Base-by-base conservation (phyloP, 2,329 filamentous ascomycete genomes). In the Penicillium hesseltinei region DNA sequence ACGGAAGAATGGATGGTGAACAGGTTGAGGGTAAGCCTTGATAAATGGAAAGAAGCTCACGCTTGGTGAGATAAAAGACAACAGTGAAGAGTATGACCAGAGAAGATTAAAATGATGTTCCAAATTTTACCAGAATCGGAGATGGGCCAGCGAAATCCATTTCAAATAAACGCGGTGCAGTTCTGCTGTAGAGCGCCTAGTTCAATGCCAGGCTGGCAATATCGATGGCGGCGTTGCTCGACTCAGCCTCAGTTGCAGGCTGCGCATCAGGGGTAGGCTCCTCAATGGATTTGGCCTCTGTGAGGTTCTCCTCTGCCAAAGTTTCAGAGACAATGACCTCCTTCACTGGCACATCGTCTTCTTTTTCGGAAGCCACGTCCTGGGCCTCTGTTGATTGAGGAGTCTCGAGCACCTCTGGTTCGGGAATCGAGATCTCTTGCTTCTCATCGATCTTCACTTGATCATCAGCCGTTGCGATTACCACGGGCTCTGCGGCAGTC, bases 191-290 rank as follows among this genome's bases (percentile, higher is more conserved):
- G 29, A 42, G 17, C 17, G 7, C 29, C 56, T 60, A 71, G 55
- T 63, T 65, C 46, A 69, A 56, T 25, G 65, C 57, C 45, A 70
- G 54, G 35, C 59, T 66, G 47, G 59, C 62, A 51, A 69, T 63
- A 45, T 71, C 68, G 58, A 68, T 59, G n/a, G 66, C 68, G 48
- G 64, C 60, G 8, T 63, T 62, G 51, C 61, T 55, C 15, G 62
- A 46, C 45, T 65, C 63, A 25, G 45, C 27, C 42, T 64, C 60
- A 21, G 60, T 8, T 23, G 50, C 23, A 19, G 58, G 46, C 15
- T 59, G 40, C 31, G 56, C 53, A 29, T 47, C 52, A 44, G 57
- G 45, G 25, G 47, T 36, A 27, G 59, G 19, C 17, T 57, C 55
- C 21, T 50, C 47, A 33, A 51, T 36, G 2, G 38, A 6, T 15